Conservation (phyloP, 108 stramenopile genomes). For the Aurantiochytrium sp. region DNA sequence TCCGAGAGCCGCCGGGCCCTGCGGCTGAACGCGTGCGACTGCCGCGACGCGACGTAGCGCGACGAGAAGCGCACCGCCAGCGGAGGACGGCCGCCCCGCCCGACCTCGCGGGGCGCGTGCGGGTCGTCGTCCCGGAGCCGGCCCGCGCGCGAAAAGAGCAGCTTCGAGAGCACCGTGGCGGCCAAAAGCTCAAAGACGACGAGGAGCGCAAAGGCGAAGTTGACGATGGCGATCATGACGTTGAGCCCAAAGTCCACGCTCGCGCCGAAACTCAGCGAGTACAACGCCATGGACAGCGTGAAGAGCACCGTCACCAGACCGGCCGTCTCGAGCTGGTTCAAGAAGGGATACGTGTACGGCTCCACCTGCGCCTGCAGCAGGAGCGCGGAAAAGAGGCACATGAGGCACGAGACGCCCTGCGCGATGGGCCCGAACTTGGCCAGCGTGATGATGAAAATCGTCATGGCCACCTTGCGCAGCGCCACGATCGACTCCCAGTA, state of each 20-base stretch:
- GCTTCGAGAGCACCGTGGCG: neutral
- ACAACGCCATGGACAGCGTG: neutral
- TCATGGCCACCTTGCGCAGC: neutral
- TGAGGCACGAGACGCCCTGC: neutral
- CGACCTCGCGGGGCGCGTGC: too few relatives aligned
- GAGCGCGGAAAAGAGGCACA: neutral
- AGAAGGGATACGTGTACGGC: neutral
- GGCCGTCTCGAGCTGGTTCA: neutral
- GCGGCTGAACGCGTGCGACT: too few relatives aligned
- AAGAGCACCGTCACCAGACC: neutral
- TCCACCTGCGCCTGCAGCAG: neutral
- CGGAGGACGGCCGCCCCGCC: too few relatives aligned
- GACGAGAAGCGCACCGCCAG: too few relatives aligned
- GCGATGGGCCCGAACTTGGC: neutral
- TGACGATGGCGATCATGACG: neutral
- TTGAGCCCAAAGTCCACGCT: neutral
- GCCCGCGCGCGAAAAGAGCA: neutral
- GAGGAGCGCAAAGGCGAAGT: neutral
- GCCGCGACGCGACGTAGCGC: too few relatives aligned
- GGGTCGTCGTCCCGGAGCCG: too few relatives aligned
- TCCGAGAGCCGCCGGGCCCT: too few relatives aligned
- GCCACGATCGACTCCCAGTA: neutral
- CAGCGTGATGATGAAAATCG: neutral
- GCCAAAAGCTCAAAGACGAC: neutral
- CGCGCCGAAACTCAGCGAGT: neutral